Evolutionary conservation across 306 rosid species (phyloP).

Genomic region (Dryas octopetala): DNA sequence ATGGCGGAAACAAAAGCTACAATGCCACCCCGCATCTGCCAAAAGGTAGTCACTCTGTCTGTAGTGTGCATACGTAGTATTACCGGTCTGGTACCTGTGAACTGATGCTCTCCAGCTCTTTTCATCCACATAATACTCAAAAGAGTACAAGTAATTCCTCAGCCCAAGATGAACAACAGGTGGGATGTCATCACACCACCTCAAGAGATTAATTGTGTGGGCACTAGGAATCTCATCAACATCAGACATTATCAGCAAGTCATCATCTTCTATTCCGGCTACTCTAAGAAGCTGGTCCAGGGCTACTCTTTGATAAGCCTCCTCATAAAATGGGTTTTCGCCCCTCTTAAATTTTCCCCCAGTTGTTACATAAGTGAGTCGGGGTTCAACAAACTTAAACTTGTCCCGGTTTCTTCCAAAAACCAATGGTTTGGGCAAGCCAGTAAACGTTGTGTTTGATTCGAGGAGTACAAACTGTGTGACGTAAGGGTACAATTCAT

Average conservation of each 20-base stretch:
- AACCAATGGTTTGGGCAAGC: constrained; percentile 53
- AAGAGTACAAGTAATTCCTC: constrained; percentile 75
- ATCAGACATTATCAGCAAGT: constrained; percentile 83
- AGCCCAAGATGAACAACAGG: constrained; percentile 69
- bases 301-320: constrained; percentile 77
- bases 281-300: constrained; percentile 63
- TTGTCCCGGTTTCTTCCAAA: constrained; percentile 50
- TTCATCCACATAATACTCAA: constrained; percentile 59
- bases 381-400: constrained; percentile 58
- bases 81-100: constrained; percentile 55
- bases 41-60: constrained; percentile 58
- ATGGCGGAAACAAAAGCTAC: constrained; percentile 79
- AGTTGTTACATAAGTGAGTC: constrained; percentile 54
- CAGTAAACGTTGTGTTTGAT: constrained; percentile 81
- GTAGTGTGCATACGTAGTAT: constrained; percentile 69
- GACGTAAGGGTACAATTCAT: constrained; percentile 67
- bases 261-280: constrained; percentile 79
- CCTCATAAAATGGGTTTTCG: constrained; percentile 80
- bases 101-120: constrained; percentile 79
- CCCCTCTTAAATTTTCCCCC: constrained; percentile 75
- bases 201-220: constrained; percentile 81
- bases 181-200: constrained; percentile 76
- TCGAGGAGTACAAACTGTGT: constrained; percentile 72
- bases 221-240: constrained; percentile 92
- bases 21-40: constrained; percentile 85